These are phyloP conservation scores for Colletotrichum horii DNA, from an alignment of 2,329 filamentous ascomycete species.

Conservation along the genomic window DNA sequence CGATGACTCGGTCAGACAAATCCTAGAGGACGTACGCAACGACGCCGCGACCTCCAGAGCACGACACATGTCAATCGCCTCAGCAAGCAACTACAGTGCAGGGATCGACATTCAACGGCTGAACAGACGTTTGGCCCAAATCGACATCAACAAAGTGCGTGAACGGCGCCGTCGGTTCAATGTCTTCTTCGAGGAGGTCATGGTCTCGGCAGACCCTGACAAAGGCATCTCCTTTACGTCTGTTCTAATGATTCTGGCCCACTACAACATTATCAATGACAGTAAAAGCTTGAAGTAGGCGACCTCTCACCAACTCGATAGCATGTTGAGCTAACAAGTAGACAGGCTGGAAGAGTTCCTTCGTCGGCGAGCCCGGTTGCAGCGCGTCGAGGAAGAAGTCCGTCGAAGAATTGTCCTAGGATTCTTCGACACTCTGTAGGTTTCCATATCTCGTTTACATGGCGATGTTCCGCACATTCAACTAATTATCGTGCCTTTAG, in stretches of 20 bases:
- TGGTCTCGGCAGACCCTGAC: slow-evolving; percentile 90
- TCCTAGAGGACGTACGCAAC: slow-evolving; percentile 82
- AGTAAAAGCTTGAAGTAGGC: slow-evolving; percentile 86
- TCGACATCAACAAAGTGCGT: slow-evolving; percentile 79
- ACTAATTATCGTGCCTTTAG: slow-evolving; percentile 37
- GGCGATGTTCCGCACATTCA: background rate
- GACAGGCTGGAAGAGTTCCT: slow-evolving; percentile 89
- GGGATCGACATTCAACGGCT: slow-evolving; percentile 78
- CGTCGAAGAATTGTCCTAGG: slow-evolving; percentile 87
- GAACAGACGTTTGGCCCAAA: slow-evolving; percentile 72
- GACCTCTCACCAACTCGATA: background rate
- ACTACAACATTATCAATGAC: slow-evolving; percentile 98
- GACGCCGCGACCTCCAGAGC: slow-evolving; percentile 39
- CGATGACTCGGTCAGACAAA: slow-evolving; percentile 83
- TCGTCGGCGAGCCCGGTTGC: slow-evolving; percentile 84
- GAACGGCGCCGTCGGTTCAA: slow-evolving; percentile 82
- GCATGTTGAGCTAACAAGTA: background rate
- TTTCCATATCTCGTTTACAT: slow-evolving; percentile 10
- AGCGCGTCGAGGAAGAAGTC: slow-evolving; percentile 94
- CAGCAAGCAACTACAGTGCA: slow-evolving; percentile 54
- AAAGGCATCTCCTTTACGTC: slow-evolving; percentile 90
- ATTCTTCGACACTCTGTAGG: slow-evolving; percentile 91
- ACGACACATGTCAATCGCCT: slow-evolving; percentile 60
- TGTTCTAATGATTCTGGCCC: slow-evolving; percentile 92
- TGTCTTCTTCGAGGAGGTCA: slow-evolving; percentile 95